Percentiles rank a stretch among this genome's conserved stretches.
Conservation (phyloP, 2,329 filamentous ascomycete genomes). For the Aurifilum marmelostoma region DNA sequence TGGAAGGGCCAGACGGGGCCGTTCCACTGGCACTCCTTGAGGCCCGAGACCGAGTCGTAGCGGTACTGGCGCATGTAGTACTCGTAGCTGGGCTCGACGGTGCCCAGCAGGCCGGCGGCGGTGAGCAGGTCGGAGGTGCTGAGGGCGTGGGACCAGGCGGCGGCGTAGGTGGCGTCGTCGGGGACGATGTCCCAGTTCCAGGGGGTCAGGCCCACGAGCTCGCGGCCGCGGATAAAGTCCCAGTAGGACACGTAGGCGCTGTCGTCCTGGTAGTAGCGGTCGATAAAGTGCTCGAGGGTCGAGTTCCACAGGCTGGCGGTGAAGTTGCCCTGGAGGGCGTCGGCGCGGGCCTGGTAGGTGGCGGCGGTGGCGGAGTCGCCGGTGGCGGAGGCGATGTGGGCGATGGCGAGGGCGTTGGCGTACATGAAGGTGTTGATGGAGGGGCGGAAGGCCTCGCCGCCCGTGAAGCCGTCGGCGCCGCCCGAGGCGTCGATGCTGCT, state of each 20-base stretch:
- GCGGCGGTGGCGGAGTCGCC: slow-evolving; percentile 32
- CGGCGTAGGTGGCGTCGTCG: slow-evolving; percentile 41
- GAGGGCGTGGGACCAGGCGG: slow-evolving; percentile 43
- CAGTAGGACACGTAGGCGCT: slow-evolving; percentile 42
- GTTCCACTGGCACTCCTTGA: slow-evolving; percentile 49
- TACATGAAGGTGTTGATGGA: slow-evolving; percentile 50
- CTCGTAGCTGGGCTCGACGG: slow-evolving; percentile 47
- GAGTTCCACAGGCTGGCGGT: slow-evolving; percentile 48
- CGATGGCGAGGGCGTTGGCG: slow-evolving; percentile 47
- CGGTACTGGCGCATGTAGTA: slow-evolving; percentile 50
- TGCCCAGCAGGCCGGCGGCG: slow-evolving; percentile 41
- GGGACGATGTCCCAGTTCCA: slow-evolving; percentile 48
- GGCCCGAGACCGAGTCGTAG: slow-evolving; percentile 38
- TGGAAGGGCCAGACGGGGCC: slow-evolving; percentile 50
- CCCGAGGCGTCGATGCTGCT: slow-evolving; percentile 46
- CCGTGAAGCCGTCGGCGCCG: slow-evolving; percentile 45
- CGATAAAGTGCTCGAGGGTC: slow-evolving; percentile 48
- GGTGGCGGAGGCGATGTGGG: slow-evolving; percentile 41
- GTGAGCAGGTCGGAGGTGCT: slow-evolving; percentile 34
- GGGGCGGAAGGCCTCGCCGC: slow-evolving; percentile 46
- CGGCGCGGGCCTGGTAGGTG: slow-evolving; percentile 37
- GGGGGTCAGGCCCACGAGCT: slow-evolving; percentile 47
- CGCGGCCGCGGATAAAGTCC: slow-evolving; percentile 46
- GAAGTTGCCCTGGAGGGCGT: slow-evolving; percentile 41
- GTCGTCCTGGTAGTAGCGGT: slow-evolving; percentile 45